Evolutionary conservation across 805 yeast genomes (phyloP), one percentile per base, ranked within the genome.

Genomic region (Candida railenensis): DNA sequence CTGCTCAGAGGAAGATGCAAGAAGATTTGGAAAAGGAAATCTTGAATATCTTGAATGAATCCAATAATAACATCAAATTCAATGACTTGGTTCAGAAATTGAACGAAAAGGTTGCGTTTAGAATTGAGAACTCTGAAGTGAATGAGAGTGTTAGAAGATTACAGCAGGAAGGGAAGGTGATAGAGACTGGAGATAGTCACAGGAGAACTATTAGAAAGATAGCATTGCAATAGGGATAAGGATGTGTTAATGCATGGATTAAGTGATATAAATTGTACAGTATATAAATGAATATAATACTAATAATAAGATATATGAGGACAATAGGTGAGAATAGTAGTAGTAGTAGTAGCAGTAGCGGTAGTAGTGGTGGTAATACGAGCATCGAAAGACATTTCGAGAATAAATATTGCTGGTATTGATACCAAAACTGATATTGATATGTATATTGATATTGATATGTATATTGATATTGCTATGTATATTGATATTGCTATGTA

Each of bases 1-100:
- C 88, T 1, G 88, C 92, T 3, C 96, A 91, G 64, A 77, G 96
- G 65, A 78, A 82, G 56, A 63, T 84, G 62, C 85, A 82, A 55
- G 89, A 85, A 53, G 96, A 87, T 59, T 71, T 88, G 52, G 74
- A 80, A 12, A 78, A 81, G 48, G 87, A 80, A 51, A 71, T 90
- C 3, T 55, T 83, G 50, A 66, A 69, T 22, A 66, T 82, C 34
- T 63, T 89, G 12, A 82, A 79, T 28, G 78, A 73, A 28, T 67
- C 70, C 21, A 62, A 66, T 22, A 73, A 76, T 19, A 66, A 78
- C 12, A 76, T 87, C 39, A 61, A 81, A 20, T 85, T 81, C 57
- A 76, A 76, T 42, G 86, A 81, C 15, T 67, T 90, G 53, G 67
- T 81, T 28, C 72, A 78, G 37, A 77, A 71, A 53, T 67, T 89